Evolutionary conservation across 2,329 filamentous ascomycete species (phyloP), one percentile per base, ranked within the genome.

Genomic region (Talaromyces atroroseus): DNA sequence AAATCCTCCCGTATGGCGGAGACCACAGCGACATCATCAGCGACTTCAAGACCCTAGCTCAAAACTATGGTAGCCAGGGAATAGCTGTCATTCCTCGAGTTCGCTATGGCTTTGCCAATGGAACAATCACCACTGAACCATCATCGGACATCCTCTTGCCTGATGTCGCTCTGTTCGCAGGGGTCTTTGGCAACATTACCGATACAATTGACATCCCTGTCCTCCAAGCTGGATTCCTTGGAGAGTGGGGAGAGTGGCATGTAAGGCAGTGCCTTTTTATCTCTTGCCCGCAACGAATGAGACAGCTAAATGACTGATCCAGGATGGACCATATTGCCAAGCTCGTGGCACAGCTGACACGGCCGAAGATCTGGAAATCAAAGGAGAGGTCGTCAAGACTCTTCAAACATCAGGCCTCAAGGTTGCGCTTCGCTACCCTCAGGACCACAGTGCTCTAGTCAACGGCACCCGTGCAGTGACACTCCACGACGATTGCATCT

Each of bases 211-310:
- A 52, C 23, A 56, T 56, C 16, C 54, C 54, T 14, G 54, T 56
- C 21, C 51, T 56, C 45, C 54, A 56, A 20, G 54, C 54, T 26
- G 54, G 54, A 21, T 56, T 56, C 42, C 49, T 56, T 11, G 54
- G 54, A 29, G 21, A 51, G 44, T 56, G 54, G 54, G 54, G 54
- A 42, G 54, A 52, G 54, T 56, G 49, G 54, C 54, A 56, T 52
- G 48, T 56, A 56, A 45, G 53, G n/a, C 20, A 34, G 0, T 6
- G 5, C 3, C 10, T 10, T 12, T 14, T 34, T 10, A 34, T 14
- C 3, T 34, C 12, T 3, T 14, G 7, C 3, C 7, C 32, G 3
- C 3, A 10, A 34, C 5, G 10, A 29, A 29, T 8, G 4, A 29
- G 32, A 34, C n/a, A 34, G 32, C 18, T 11, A 24, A 56, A 38